These are phyloP conservation scores for Cytospora leucostoma DNA, from an alignment of 2,329 filamentous ascomycete species.

Conservation along the genomic window DNA sequence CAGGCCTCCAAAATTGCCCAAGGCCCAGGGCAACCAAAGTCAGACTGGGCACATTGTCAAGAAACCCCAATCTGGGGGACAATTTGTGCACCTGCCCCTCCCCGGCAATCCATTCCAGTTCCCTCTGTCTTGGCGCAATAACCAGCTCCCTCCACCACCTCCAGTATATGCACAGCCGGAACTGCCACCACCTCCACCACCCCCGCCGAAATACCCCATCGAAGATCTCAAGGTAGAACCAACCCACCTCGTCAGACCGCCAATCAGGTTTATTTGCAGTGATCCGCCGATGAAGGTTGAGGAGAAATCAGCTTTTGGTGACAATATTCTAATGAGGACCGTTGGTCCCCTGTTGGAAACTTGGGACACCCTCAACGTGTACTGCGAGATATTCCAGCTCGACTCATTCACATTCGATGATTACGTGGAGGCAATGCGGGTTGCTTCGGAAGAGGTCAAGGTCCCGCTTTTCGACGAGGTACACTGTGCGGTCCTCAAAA, in stretches of 20 bases:
- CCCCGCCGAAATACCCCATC: constrained; percentile 88
- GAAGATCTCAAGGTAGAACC: constrained; percentile 85
- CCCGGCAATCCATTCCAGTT: constrained; percentile 52
- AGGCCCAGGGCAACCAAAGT: constrained; percentile 61
- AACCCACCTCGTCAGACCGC: constrained; percentile 67
- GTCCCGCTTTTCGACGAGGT: constrained; percentile 88
- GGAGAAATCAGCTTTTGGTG: constrained; percentile 48
- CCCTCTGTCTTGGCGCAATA: constrained; percentile 45
- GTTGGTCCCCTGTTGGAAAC: constrained; percentile 85
- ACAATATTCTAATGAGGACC: constrained; percentile 76
- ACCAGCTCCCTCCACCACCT: constrained; percentile 45
- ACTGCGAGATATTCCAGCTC: constrained; percentile 88
- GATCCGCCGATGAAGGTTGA: constrained; percentile 58
- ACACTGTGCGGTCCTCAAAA: constrained; percentile 87
- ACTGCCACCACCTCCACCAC: constrained; percentile 64
- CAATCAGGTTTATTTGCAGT: constrained; percentile 74
- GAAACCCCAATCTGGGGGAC: constrained; percentile 40
- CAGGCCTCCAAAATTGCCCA: constrained; percentile 68
- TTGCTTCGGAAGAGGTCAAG: constrained; percentile 70
- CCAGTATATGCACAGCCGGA: constrained; percentile 45
- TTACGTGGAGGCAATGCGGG: constrained; percentile 83
- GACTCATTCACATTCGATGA: constrained; percentile 99
- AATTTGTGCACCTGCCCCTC: constrained; percentile 42
- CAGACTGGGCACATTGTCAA: constrained; percentile 37
- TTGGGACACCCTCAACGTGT: constrained; percentile 98